Conservation (phyloP, 257 asterid genomes). For the Craterostigma plantagineum region DNA sequence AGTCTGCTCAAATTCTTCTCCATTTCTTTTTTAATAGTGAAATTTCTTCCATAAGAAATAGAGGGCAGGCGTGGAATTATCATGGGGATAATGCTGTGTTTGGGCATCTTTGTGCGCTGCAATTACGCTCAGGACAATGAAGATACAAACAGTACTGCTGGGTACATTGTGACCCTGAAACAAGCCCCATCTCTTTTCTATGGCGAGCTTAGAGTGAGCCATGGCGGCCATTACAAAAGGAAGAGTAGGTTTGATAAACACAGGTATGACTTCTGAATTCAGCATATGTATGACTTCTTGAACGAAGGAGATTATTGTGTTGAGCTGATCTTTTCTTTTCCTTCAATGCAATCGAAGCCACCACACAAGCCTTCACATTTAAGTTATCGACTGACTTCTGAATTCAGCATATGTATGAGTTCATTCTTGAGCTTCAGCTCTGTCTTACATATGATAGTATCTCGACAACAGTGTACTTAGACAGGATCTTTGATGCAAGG, state of each 20-base stretch:
- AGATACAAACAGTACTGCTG: slow-evolving; percentile 29
- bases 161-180: slow-evolving; percentile 74
- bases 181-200: slow-evolving; percentile 53
- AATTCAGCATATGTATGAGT: no score
- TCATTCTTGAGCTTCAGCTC: no score
- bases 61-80: slow-evolving; percentile 22
- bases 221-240: slow-evolving; percentile 19
- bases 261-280: slow-evolving; percentile 24
- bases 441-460: no score
- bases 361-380: no score
- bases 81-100: slow-evolving; percentile 16
- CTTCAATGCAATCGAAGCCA: no score
- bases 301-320: no score
- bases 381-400: no score
- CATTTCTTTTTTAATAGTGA: neutral
- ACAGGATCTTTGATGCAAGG: no score
- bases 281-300: no score
- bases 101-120: slow-evolving; percentile 28
- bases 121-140: slow-evolving; percentile 24
- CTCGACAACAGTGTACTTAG: no score
- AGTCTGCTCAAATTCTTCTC: neutral
- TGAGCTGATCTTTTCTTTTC: no score
- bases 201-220: slow-evolving; percentile 30
- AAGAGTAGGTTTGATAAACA: slow-evolving; percentile 33
- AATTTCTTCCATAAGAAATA: slow-evolving; percentile 19